Conservation (phyloP, 352 stramenopile genomes). For the Aphanomyces astaci region DNA sequence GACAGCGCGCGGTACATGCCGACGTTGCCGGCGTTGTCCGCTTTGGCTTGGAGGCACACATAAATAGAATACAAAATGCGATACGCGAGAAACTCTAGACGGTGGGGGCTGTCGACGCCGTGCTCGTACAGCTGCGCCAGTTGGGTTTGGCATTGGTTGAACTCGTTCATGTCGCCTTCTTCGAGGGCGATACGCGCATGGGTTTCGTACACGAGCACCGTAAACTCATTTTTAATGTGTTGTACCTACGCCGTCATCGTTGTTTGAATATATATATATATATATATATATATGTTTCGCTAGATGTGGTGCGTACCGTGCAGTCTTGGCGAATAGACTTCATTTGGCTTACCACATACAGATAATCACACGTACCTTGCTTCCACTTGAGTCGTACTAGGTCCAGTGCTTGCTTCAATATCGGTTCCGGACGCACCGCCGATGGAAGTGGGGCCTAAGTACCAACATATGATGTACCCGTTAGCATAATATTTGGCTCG, state of each 20-base stretch:
- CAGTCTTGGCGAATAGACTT: constrained; percentile 99
- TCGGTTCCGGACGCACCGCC: constrained; percentile 89
- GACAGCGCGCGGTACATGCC: constrained; percentile 78
- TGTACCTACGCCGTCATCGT: too few species aligned
- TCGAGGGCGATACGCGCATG: constrained; percentile 95
- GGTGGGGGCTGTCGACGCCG: constrained; percentile 55
- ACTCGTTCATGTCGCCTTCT: constrained; percentile 93
- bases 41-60: constrained; percentile 79
- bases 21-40: constrained; percentile 74
- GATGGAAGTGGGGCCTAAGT: constrained; percentile 84
- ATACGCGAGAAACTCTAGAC: constrained; percentile 81
- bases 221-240: constrained; percentile 95
- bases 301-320: constrained; percentile 87
- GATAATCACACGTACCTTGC: constrained; percentile 81
- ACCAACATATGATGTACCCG: too few species aligned
- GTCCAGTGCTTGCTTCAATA: constrained; percentile 86
- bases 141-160: constrained; percentile 92
- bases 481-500: too few species aligned
- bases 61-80: constrained; percentile 87
- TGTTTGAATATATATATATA: too few species aligned
- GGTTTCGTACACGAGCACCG: constrained; percentile 95
- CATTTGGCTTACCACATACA: constrained; percentile 96
- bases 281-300: too few species aligned
- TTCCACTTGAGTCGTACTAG: constrained; percentile 86
- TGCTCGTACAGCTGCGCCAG: constrained; percentile 84